Percentiles rank a stretch among this genome's conserved stretches.
Conservation (phyloP, 345 rosid species). For the Pistacia vera region DNA sequence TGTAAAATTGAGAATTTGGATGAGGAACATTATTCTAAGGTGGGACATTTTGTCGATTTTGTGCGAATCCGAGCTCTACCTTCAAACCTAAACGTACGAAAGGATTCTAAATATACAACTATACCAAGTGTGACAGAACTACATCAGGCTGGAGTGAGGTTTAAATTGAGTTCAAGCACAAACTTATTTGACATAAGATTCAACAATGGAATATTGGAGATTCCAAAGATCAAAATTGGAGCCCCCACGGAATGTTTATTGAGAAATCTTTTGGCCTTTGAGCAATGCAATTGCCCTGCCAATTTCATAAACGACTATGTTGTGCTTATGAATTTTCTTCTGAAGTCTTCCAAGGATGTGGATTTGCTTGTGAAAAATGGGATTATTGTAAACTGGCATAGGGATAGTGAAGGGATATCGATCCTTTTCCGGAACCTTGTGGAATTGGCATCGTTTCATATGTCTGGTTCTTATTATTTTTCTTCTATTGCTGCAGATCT, state of each 20-base stretch:
- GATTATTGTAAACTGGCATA: neutral
- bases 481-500: too few species aligned
- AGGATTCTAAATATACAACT: too few species aligned
- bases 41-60: slow-evolving; percentile 5
- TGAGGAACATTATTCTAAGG: neutral
- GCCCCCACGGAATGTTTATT: neutral
- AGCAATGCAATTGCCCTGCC: neutral
- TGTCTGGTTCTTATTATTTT: too few species aligned
- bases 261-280: slow-evolving; percentile 1
- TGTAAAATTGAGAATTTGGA: neutral
- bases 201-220: slow-evolving; percentile 2
- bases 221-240: neutral
- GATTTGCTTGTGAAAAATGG: neutral
- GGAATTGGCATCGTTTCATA: too few species aligned
- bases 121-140: slow-evolving; percentile 5
- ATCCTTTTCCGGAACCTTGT: neutral
- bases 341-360: neutral
- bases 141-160: slow-evolving; percentile 25
- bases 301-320: slow-evolving; percentile 6
- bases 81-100: neutral
- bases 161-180: neutral
- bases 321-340: slow-evolving; percentile 4
- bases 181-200: slow-evolving; percentile 16
- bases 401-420: neutral
- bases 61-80: neutral